Evolutionary conservation across 768 basidiomycete genomes (phyloP), one percentile per base, ranked within the genome.

Genomic region (Agaricus sinodeliciosus): DNA sequence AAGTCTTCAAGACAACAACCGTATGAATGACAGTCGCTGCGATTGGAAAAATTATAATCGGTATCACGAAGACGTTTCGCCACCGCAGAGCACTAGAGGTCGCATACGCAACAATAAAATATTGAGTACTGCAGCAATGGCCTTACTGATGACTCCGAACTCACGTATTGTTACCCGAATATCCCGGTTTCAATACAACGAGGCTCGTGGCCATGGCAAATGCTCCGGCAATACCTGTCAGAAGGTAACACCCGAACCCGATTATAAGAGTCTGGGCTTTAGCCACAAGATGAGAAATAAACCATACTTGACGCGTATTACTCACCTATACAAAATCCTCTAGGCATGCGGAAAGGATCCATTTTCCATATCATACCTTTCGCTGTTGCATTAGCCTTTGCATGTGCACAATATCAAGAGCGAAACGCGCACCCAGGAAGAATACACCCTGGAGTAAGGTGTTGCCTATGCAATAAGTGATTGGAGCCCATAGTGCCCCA

Each of bases 361-460:
- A 87, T 85, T 47, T 67, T 63, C 73, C 80, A 85, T 12, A 81
- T 71, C 66, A 86, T 75, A 9, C 84, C 85, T 85, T 45, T 8
- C 25, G 19, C 18, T 36, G 40, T 19, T 16, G 27, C 15, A 19
- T 39, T 19, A 49, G 41, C 25, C 22, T 7, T 43, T 9, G 22
- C 13, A 28, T 34, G 31, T 27, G 34, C 43, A 8, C 26, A 51
- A n/a, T 28, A 19, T 25, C 22, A 43, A 16, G 7, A 37, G 34
- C n/a, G 51, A 12, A 26, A n/a, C 35, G 35, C 75, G 47, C 50
- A 83, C 85, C 83, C 2, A 87, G 62, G 59, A 79, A 82, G 59
- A 86, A 84, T 8, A 74, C 67, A 2, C 72, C 75, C 55, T 87
- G 76, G 55, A 83, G 60, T 6, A 79, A 44, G 1, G 80, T 76